phyloP scores from a whole-genome alignment of 176 grass and related monocot genomes.

The Musa acuminata region DNA sequence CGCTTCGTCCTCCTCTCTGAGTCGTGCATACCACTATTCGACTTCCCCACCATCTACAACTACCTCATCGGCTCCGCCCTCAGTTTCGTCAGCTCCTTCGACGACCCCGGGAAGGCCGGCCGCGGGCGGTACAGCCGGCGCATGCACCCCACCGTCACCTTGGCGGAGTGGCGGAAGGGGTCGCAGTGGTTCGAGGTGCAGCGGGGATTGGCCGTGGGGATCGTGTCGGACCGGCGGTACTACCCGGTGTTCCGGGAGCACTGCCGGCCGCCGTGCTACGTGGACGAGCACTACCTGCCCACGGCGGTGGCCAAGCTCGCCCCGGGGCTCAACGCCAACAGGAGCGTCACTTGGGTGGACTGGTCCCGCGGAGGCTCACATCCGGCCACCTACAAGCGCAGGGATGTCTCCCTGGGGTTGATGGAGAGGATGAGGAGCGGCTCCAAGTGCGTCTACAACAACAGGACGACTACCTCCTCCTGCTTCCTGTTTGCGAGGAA shows the following conservation, averaged over 20 bases:
- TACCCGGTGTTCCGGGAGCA: conserved; percentile 21
- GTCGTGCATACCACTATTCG: conserved; percentile 37
- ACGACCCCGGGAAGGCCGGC: conserved; percentile 19
- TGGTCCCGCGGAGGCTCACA: conserved; percentile 25
- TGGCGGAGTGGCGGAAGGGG: conserved; percentile 37
- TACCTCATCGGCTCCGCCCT: conserved; percentile 19
- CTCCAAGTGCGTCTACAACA: neutral
- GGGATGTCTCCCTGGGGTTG: conserved; percentile 16
- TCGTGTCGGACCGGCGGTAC: conserved; percentile 24
- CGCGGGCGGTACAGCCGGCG: conserved; percentile 10
- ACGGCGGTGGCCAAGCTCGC: conserved; percentile 25
- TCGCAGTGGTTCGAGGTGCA: conserved; percentile 38
- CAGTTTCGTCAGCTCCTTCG: conserved; percentile 35
- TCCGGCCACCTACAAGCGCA: conserved; percentile 10
- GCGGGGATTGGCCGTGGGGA: conserved; percentile 12
- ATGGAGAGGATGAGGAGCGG: conserved; percentile 14
- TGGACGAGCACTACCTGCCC: conserved; percentile 37
- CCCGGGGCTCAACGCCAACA: conserved; percentile 15
- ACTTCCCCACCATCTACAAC: conserved; percentile 21
- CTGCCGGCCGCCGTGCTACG: conserved; percentile 28
- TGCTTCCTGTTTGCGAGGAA: conserved; percentile 43
- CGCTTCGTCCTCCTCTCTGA: conserved; percentile 33
- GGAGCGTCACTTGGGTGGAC: conserved; percentile 29
- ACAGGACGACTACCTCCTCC: neutral
- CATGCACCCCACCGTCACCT: conserved; percentile 9